Base-by-base conservation (phyloP, 768 basidiomycete species). In the Hygrocybe coccinea region DNA sequence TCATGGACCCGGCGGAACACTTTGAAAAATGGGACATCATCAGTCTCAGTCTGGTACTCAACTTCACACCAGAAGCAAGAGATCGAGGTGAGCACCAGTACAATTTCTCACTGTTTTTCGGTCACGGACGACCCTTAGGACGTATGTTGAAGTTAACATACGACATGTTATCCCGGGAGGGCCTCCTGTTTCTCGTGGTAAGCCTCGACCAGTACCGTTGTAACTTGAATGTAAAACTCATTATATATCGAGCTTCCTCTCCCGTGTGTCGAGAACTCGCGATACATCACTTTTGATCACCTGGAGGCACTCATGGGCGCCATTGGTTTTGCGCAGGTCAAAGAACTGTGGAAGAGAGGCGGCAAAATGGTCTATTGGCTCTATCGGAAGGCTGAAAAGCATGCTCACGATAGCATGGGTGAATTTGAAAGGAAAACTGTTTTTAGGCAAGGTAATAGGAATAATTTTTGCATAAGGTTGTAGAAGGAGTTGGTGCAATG, bases 311-410 rank as follows among this genome's bases (percentile, higher is more conserved):
- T 91, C 41, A 85, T 91, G 85, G 55, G 64, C 0, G 62, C 70
- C 5, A 65, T 91, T 5, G 90, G 90, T 0, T 94, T 93, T 64
- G 64, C 59, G 0, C 72, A 83, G 63, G 65, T 87, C 19, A 76
- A 79, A 54, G 76, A 76, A 44, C 76, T 79, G 58, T 89, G 85
- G 84, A 83, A 77, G 62, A 64, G 69, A 21, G 82, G 82, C 12
- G 87, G 91, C 4, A 95, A 91, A 70, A 93, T 95, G 80, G 85
- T 77, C 2, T 97, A 95, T 67, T 90, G 87, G 84, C 73, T 97
- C 8, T 93, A 82, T 65, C 78, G 70, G n/a, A 89, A 83, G 67
- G 50, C 50, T 50, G 54, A 43, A 36, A 36, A 25, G 10, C 29
- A 60, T 24, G 36, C 43, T 33, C 35, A 46, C 48, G 11, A 41